Conservation (phyloP, 2,329 filamentous ascomycete species). For the Cladosporium phlei region DNA sequence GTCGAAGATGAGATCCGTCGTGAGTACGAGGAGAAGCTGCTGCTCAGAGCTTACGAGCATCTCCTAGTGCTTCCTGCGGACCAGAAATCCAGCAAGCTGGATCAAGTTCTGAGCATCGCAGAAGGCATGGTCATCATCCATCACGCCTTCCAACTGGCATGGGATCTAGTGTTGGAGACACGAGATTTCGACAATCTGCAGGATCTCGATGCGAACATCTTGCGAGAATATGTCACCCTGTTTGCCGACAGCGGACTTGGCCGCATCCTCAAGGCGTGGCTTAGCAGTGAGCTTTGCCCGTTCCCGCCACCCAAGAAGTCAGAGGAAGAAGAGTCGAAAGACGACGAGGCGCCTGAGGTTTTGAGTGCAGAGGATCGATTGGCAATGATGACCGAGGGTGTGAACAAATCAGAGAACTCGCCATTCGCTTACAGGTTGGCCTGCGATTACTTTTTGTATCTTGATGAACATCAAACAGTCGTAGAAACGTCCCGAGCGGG, state of each 20-base stretch:
- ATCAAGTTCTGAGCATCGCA: conserved; percentile 70
- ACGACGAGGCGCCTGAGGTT: conserved; percentile 47
- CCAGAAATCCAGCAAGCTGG: conserved; percentile 65
- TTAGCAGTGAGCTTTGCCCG: conserved; percentile 78
- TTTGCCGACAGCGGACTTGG: conserved; percentile 81
- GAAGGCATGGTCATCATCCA: conserved; percentile 95
- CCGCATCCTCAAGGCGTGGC: conserved; percentile 74
- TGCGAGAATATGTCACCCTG: conserved; percentile 74
- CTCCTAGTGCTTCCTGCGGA: conserved; percentile 64
- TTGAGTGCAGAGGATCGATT: conserved; percentile 73
- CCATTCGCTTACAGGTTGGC: conserved; percentile 78
- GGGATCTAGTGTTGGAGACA: conserved; percentile 89
- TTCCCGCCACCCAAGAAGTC: conserved; percentile 57
- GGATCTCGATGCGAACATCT: conserved; percentile 72
- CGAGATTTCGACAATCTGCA: conserved; percentile 68
- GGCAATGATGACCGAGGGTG: conserved; percentile 65
- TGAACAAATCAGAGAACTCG: conserved; percentile 55
- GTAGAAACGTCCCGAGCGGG: conserved; percentile 77
- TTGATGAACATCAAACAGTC: conserved; percentile 79
- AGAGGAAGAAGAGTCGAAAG: conserved; percentile 32
- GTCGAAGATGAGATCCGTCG: conserved; percentile 79
- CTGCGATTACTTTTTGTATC: conserved; percentile 73
- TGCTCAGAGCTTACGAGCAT: conserved; percentile 74
- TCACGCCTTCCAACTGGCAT: conserved; percentile 82
- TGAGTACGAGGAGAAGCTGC: conserved; percentile 82